Conservation (phyloP, 768 basidiomycete species). For the Mycena alexandri region DNA sequence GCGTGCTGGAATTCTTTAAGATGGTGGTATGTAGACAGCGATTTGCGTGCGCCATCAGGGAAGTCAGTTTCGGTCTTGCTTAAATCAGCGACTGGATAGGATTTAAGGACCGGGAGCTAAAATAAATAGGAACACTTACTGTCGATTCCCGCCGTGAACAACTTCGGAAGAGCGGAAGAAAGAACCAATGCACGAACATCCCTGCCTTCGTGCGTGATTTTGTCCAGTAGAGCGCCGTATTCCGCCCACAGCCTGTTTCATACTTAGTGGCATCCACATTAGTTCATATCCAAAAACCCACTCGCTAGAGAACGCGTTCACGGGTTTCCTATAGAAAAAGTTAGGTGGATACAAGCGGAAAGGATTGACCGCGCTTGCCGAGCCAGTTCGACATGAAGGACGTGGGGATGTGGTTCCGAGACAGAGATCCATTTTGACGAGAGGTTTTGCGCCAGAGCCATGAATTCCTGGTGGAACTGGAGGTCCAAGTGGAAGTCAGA, state of each 20-base stretch:
- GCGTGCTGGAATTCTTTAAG: constrained; percentile 75
- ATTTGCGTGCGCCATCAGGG: constrained; percentile 66
- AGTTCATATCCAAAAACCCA: constrained; percentile 38
- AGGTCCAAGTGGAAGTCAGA: not conserved
- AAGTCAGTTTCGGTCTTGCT: constrained; percentile 52
- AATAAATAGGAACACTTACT: constrained; percentile 54
- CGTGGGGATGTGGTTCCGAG: constrained; percentile 59
- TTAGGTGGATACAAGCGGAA: constrained; percentile 1
- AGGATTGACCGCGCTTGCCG: constrained; percentile 47
- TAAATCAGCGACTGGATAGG: constrained; percentile 21
- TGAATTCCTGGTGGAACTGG: not conserved
- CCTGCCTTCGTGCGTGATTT: constrained; percentile 58
- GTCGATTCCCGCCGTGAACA: constrained; percentile 89
- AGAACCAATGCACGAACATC: constrained; percentile 82
- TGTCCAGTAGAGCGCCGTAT: constrained; percentile 72
- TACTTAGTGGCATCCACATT: not conserved
- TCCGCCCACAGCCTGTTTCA: constrained; percentile 77
- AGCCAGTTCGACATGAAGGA: constrained; percentile 60
- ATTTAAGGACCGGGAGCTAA: not conserved
- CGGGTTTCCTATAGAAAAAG: constrained; percentile 60
- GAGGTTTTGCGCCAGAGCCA: constrained; percentile 33
- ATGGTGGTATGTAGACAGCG: constrained; percentile 60
- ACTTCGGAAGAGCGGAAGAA: constrained; percentile 75
- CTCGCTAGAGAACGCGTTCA: constrained; percentile 75
- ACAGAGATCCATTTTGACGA: constrained; percentile 63